Conservation (phyloP, 2,329 filamentous ascomycete species). For the Diaporthe sp. region DNA sequence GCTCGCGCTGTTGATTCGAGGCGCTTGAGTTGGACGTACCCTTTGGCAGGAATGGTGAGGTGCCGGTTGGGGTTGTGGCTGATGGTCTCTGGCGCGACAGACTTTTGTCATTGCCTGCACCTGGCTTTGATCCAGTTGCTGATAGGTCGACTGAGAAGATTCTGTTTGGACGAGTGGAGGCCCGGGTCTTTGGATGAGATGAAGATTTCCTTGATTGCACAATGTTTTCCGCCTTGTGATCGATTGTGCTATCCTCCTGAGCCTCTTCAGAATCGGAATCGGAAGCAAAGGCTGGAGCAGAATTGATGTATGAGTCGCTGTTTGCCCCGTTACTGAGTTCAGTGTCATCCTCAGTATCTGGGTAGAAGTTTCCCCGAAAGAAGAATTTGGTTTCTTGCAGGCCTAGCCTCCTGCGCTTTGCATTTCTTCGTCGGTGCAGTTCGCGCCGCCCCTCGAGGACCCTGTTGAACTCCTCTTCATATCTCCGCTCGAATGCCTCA, state of each 20-base stretch:
- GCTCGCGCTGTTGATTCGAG: constrained; percentile 14
- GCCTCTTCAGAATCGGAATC: constrained; percentile 25
- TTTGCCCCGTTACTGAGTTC: not conserved
- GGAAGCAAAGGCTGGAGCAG: not conserved
- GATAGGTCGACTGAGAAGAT: constrained; percentile 51
- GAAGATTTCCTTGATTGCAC: not conserved
- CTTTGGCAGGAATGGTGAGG: not conserved
- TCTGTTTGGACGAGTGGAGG: constrained; percentile 1
- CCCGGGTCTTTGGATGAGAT: not conserved
- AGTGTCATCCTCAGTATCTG: constrained; percentile 29
- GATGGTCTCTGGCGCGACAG: not conserved
- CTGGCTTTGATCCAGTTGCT: constrained; percentile 42
- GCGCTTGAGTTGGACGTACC: not conserved
- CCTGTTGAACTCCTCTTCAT: constrained; percentile 46
- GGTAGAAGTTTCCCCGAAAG: constrained; percentile 16
- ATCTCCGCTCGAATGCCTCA: constrained; percentile 50
- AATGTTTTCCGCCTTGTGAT: constrained; percentile 2
- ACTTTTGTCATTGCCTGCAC: not conserved
- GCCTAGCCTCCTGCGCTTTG: constrained; percentile 52
- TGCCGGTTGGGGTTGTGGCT: not conserved
- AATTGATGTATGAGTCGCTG: not conserved
- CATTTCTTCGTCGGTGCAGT: constrained; percentile 56
- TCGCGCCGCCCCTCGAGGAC: constrained; percentile 43
- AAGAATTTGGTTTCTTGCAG: constrained; percentile 48
- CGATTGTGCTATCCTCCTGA: constrained; percentile 25